phyloP scores from a whole-genome alignment of 441 rosid genomes.

The Bruguiera hainesii region DNA sequence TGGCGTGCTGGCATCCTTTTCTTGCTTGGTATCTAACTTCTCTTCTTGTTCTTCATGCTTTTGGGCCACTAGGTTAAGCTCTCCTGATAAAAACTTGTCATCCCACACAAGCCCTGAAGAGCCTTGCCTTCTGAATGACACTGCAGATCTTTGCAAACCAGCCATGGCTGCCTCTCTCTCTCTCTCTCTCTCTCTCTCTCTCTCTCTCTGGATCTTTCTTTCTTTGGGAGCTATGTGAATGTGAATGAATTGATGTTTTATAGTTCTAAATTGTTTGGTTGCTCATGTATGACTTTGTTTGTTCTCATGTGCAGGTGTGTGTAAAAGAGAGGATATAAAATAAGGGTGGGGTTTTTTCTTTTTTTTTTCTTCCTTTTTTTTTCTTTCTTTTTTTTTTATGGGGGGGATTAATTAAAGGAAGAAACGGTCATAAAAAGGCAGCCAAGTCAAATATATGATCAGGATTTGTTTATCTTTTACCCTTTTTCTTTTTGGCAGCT shows the following conservation, averaged over 20 bases:
- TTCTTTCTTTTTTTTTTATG: no score
- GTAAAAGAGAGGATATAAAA: background rate
- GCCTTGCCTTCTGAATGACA: conserved; percentile 62
- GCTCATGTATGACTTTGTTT: background rate
- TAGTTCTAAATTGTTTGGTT: background rate
- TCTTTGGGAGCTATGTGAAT: background rate
- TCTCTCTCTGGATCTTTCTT: conserved; percentile 9
- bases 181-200: conserved; percentile 5
- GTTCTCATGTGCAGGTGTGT: background rate
- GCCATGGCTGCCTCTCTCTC: conserved; percentile 32
- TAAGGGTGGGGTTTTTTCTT: background rate
- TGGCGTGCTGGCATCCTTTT: conserved; percentile 31
- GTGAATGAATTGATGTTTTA: background rate
- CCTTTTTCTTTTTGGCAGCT: background rate
- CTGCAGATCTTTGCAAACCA: conserved; percentile 66
- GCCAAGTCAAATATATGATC: conserved; percentile 8
- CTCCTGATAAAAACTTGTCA: conserved; percentile 53
- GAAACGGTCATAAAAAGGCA: conserved; percentile 11
- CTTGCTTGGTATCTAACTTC: conserved; percentile 25
- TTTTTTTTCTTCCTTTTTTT: no score
- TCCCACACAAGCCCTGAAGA: conserved; percentile 72
- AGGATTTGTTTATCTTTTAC: background rate
- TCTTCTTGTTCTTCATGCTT: conserved; percentile 16
- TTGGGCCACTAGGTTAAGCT: conserved; percentile 37
- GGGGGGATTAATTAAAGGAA: background rate